Base-by-base conservation (phyloP, 768 basidiomycete genomes). In the Rhizopogon roseolus region DNA sequence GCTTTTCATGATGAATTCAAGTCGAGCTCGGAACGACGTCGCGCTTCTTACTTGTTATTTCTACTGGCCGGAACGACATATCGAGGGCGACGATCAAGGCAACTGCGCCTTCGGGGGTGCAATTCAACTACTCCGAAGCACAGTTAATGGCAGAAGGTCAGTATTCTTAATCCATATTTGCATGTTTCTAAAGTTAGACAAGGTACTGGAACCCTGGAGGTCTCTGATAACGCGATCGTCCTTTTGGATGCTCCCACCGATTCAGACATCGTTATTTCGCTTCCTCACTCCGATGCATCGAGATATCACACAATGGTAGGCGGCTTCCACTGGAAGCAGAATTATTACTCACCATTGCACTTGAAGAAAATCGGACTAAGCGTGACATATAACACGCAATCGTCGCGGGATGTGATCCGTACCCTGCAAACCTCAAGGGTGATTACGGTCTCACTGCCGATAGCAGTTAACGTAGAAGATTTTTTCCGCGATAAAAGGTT, bases 381-480 rank as follows among this genome's bases (percentile, higher is more conserved):
- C 34, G 78, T 88, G 16, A 81, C 85, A 49, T 98, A 97, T 67
- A 73, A 68, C 6, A 89, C 90, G 0, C 63, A 61, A 6, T 58
- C 71, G 1, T 80, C 87, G 54, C 78, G 84, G 1, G 69, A 69
- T 3, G 58, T 86, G 5, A 67, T 68, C 14, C 79, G 93, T 37
- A 78, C 68, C 5, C 66, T 91, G 27, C 74, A 72, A 38, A 73
- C 81, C 29, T 76, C 80, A 11, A 78, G 81, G 54, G 68, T 76
- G 2, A 74, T 95, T 4, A 75, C 79, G 13, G 84, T 87, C 6
- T 78, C 87, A 0, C 75, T 98, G 4, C 95, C 96, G 0, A 76
- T 99, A 41, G 82, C 88, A 3, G 90, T 98, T 54, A 97, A 95
- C 54, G 96, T 98, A 0, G 90, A 98, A 69, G 97, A 99, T 66